Evolutionary conservation across 2,329 filamentous ascomycete genomes (phyloP), one percentile per base, ranked within the genome.

Genomic region (Trichoderma gracile): DNA sequence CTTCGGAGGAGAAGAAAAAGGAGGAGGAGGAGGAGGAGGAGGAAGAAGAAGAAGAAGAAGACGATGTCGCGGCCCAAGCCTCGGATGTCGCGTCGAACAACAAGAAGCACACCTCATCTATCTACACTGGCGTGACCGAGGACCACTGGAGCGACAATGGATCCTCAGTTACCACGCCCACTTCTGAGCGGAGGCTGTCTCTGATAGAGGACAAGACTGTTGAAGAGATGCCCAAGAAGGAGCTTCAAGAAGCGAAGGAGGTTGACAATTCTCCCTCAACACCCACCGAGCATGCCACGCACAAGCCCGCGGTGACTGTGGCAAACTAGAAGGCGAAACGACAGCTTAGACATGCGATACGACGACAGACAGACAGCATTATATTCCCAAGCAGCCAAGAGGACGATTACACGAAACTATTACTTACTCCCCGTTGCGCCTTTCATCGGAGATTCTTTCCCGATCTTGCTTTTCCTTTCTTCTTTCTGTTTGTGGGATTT

Each of bases 31-130:
- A 25, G 23, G 54, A 45, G 25, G n/a, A 62, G 5, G 57, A 25
- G 54, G 25, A 27, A 6, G 25, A 27, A 19, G 38, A 55, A 33
- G 54, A 45, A 19, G 23, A 55, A 2, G 57, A 25, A 43, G 62
- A 60, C 21, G 55, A 60, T 5, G 33, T n/a, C 10, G 46, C 53
- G 6, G 66, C 68, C 0, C 71, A 76, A 52, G 70, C 65, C 53
- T 74, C 73, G 3, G 72, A 74, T 50, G 71, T 73, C 12, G 62
- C 70, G 19, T 66, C 62, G 3, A 67, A 65, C 63, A 73, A 72
- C 66, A 77, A 77, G 65, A 78, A 77, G 65, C 75, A 76, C 67
- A 74, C 73, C 8, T 78, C 76, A 17, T 78, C 77, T 5, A 71
- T 78, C 38, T 78, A 73, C 60, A 78, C 76, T 14, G 74, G 76